A percentile compares a stretch with the other conserved stretches of the same genome.
Evolutionary conservation across 2,329 filamentous ascomycete species (phyloP).

Genomic region (Mollisia scopiformis): DNA sequence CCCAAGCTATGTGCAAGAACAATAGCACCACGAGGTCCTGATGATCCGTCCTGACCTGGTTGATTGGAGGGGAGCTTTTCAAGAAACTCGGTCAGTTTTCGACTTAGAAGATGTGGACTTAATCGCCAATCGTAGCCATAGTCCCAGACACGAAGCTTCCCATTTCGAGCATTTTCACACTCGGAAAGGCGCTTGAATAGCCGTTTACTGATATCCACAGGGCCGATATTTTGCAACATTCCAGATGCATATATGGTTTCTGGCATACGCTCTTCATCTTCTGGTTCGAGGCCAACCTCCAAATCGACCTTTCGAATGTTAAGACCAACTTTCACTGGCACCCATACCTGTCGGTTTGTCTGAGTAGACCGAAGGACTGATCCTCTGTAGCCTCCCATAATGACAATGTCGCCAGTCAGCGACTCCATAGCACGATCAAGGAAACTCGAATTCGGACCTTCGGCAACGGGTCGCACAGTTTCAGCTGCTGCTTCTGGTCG

Average conservation of each 20-base stretch:
- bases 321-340: slow-evolving; percentile 88
- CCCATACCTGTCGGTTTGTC: slow-evolving; percentile 87
- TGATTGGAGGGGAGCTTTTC: slow-evolving; percentile 76
- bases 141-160: slow-evolving; percentile 79
- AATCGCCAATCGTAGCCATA: slow-evolving; percentile 96
- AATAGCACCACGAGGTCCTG: slow-evolving; percentile 67
- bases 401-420: slow-evolving; percentile 81
- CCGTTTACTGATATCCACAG: slow-evolving; percentile 84
- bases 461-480: slow-evolving; percentile 11
- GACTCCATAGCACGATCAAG: slow-evolving; percentile 60
- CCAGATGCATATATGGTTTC: slow-evolving; percentile 83
- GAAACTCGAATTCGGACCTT: slow-evolving; percentile 49
- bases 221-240: slow-evolving; percentile 90
- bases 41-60: slow-evolving; percentile 39
- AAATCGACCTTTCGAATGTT: slow-evolving; percentile 91
- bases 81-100: slow-evolving; percentile 73
- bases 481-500: slow-evolving; percentile 22
- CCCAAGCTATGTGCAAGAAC: slow-evolving; percentile 88
- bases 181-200: slow-evolving; percentile 78
- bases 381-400: slow-evolving; percentile 89
- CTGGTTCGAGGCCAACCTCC: slow-evolving; percentile 78
- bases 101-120: slow-evolving; percentile 76
- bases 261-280: slow-evolving; percentile 83
- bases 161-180: slow-evolving; percentile 71
- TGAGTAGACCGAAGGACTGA: slow-evolving; percentile 86